These are phyloP conservation scores for Cyberlindnera mycetangii DNA, from an alignment of 805 yeast genomes.

Conservation along the genomic window DNA sequence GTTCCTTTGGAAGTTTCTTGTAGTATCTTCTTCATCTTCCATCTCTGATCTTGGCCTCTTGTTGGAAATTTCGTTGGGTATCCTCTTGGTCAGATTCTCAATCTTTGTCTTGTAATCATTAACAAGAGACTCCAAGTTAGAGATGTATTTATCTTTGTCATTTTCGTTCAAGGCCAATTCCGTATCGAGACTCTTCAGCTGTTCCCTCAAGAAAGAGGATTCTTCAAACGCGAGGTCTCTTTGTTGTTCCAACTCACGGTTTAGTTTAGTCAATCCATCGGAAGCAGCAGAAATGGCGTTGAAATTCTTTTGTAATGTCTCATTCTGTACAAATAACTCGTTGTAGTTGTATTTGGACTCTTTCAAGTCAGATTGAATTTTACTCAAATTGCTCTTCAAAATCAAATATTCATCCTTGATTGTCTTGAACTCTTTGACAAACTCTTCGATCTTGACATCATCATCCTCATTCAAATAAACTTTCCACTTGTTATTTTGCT, in stretches of 20 bases:
- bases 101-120: conserved; percentile 55
- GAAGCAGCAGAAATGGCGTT: conserved; percentile 26
- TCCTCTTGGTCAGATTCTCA: conserved; percentile 35
- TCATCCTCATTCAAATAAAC: conserved; percentile 36
- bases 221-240: conserved; percentile 54
- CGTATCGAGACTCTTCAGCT: conserved; percentile 48
- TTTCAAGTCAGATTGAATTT: conserved; percentile 29
- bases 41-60: conserved; percentile 28
- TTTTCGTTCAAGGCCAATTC: conserved; percentile 23
- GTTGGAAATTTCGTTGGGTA: conserved; percentile 28
- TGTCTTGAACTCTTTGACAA: conserved; percentile 38
- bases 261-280: conserved; percentile 31
- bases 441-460: conserved; percentile 31
- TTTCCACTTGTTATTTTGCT: conserved; percentile 47
- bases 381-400: conserved; percentile 31
- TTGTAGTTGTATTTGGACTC: conserved; percentile 29
- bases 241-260: conserved; percentile 49
- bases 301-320: conserved; percentile 28
- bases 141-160: conserved; percentile 22
- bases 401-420: conserved; percentile 39
- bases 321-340: conserved; percentile 39
- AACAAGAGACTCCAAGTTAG: conserved; percentile 36
- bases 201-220: conserved; percentile 52
- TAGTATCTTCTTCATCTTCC: conserved; percentile 17
- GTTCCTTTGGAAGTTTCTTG: conserved; percentile 28